A percentile compares a stretch with the other conserved stretches of the same genome.
Evolutionary conservation across 306 rosid genomes (phyloP).

Genomic region (Lathyrus tuberosus): DNA sequence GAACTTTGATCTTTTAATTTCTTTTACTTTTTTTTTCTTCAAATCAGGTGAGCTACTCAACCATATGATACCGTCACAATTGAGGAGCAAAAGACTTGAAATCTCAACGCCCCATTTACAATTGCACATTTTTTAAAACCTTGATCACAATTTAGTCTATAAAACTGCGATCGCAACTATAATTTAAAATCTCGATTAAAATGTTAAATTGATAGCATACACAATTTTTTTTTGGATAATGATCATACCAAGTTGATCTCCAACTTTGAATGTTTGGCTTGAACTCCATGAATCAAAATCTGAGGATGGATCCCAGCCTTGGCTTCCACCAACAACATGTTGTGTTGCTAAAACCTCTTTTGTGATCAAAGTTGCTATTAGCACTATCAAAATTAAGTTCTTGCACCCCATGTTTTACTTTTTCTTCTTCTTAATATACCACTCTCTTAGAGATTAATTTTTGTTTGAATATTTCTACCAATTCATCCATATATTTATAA

Average conservation of each 20-base stretch:
- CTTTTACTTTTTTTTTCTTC: no score
- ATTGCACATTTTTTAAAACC: no score
- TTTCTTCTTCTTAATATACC: not conserved
- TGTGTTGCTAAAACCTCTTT: conserved; percentile 55
- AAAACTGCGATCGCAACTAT: no score
- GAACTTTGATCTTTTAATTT: no score
- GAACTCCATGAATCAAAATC: conserved; percentile 75
- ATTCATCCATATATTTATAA: conserved; percentile 45
- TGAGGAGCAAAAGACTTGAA: not conserved
- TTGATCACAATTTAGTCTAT: not conserved
- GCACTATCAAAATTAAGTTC: conserved; percentile 53
- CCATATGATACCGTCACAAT: not conserved
- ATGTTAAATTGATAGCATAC: not conserved
- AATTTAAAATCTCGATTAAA: not conserved
- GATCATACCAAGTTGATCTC: conserved; percentile 83
- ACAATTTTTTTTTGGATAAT: not conserved
- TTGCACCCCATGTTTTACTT: conserved; percentile 51
- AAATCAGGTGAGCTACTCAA: not conserved
- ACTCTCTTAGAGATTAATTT: conserved; percentile 24
- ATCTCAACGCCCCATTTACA: no score
- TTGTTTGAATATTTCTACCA: conserved; percentile 24
- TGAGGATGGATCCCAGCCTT: conserved; percentile 87
- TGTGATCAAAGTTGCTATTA: conserved; percentile 48
- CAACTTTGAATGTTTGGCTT: conserved; percentile 71
- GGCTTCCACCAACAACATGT: conserved; percentile 80